A percentile compares a stretch with the other conserved stretches of the same genome.
Evolutionary conservation across 2,329 filamentous ascomycete species (phyloP).

Genomic region (Botrytis medusae): DNA sequence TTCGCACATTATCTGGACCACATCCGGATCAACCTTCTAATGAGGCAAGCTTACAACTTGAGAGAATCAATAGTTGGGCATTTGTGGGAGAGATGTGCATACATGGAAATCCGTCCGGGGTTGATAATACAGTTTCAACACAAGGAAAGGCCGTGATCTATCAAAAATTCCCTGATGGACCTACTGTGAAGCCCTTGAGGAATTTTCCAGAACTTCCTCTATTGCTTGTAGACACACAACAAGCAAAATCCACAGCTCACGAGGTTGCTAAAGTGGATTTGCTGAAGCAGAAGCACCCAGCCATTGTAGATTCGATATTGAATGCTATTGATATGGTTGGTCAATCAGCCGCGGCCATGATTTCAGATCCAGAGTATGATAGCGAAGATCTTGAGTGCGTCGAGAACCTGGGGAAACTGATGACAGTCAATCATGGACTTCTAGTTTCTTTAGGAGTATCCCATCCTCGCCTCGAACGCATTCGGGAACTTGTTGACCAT

Average conservation of each 20-base stretch:
- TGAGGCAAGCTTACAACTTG: conserved; percentile 86
- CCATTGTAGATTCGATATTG: conserved; percentile 76
- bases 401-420: conserved; percentile 78
- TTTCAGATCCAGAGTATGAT: conserved; percentile 66
- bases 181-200: conserved; percentile 72
- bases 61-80: conserved; percentile 96
- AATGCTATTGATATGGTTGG: conserved; percentile 79
- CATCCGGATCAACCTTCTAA: conserved; percentile 86
- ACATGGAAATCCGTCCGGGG: conserved; percentile 92
- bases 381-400: conserved; percentile 61
- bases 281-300: conserved; percentile 70
- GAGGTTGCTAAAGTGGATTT: conserved; percentile 85
- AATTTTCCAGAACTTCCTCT: conserved; percentile 91
- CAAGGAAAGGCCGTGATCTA: conserved; percentile 95
- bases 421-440: conserved; percentile 91
- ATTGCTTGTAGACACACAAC: conserved; percentile 84
- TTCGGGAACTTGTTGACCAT: conserved; percentile 87
- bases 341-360: conserved; percentile 53
- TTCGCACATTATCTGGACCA: conserved; percentile 82
- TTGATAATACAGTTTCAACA: conserved; percentile 94
- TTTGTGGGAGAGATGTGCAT: conserved; percentile 98
- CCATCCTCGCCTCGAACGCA: conserved; percentile 86
- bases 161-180: conserved; percentile 72
- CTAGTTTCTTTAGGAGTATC: conserved; percentile 91
- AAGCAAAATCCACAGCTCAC: conserved; percentile 78